These are phyloP conservation scores for Myriosclerotinia curreyana DNA, from an alignment of 2,329 filamentous ascomycete genomes.

Conservation along the genomic window DNA sequence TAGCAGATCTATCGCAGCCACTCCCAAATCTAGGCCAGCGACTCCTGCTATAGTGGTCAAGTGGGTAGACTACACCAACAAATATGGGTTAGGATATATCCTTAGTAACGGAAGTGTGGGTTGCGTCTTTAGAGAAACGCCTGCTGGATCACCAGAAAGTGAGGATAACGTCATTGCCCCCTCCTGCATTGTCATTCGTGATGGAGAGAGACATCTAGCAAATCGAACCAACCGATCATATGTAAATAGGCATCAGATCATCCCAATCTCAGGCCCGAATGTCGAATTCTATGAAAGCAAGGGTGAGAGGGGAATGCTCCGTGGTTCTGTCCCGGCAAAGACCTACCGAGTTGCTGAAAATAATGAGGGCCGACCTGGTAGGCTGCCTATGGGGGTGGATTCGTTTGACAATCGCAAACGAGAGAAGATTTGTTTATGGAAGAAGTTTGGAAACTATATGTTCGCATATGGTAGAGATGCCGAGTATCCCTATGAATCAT, in stretches of 20 bases:
- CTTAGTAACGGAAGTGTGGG: constrained; percentile 78
- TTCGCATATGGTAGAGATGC: constrained; percentile 71
- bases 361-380: constrained; percentile 58
- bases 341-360: constrained; percentile 56
- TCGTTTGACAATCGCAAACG: constrained; percentile 64
- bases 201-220: constrained; percentile 68
- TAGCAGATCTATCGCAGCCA: constrained; percentile 59
- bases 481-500: constrained; percentile 50
- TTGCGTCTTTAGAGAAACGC: constrained; percentile 58
- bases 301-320: constrained; percentile 59
- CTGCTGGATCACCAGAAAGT: constrained; percentile 47
- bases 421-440: constrained; percentile 65
- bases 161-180: constrained; percentile 58
- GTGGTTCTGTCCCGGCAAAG: constrained; percentile 62
- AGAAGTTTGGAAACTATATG: constrained; percentile 74
- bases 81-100: constrained; percentile 81
- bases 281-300: constrained; percentile 75
- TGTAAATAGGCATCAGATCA: constrained; percentile 55
- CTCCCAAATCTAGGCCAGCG: constrained; percentile 53
- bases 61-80: constrained; percentile 88
- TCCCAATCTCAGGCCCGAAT: constrained; percentile 58
- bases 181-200: constrained; percentile 67
- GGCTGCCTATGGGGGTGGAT: constrained; percentile 60
- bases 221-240: constrained; percentile 57
- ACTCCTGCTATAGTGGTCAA: constrained; percentile 67